Conservation (phyloP, 371 early-diverging fungal genomes). For the Mortierella sp. region DNA sequence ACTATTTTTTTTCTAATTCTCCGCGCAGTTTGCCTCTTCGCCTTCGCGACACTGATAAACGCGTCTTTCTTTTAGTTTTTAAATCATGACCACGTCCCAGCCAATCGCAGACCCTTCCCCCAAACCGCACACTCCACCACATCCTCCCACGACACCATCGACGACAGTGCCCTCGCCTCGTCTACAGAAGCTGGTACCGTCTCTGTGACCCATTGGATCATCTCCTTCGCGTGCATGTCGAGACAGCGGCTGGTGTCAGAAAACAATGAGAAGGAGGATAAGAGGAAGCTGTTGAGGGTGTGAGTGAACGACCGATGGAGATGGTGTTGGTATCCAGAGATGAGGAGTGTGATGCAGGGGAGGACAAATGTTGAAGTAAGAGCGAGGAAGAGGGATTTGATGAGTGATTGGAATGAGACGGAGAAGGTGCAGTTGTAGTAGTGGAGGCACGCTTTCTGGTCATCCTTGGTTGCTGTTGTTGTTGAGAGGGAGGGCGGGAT, state of each 20-base stretch:
- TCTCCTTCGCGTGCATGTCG: background rate
- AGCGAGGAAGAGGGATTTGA: constrained; percentile 11
- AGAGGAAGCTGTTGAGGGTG: background rate
- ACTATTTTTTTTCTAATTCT: background rate
- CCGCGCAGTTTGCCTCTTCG: no score
- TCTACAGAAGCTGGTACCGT: background rate
- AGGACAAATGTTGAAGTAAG: background rate
- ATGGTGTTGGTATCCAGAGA: constrained; percentile 14
- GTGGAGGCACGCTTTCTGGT: background rate
- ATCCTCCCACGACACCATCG: background rate
- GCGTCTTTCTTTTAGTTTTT: background rate
- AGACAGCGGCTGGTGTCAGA: background rate
- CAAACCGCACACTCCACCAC: background rate
- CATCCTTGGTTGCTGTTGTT: background rate
- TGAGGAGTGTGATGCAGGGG: background rate
- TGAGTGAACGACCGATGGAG: background rate
- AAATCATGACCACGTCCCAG: background rate
- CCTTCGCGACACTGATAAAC: background rate
- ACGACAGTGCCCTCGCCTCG: background rate
- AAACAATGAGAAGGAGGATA: background rate
- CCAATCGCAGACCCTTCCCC: background rate
- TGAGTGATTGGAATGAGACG: background rate
- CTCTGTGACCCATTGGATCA: background rate
- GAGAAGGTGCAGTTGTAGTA: background rate
- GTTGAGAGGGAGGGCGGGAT: background rate